Evolutionary conservation across 768 basidiomycete genomes (phyloP), one percentile per base, ranked within the genome.

Genomic region (Suillus decipiens): DNA sequence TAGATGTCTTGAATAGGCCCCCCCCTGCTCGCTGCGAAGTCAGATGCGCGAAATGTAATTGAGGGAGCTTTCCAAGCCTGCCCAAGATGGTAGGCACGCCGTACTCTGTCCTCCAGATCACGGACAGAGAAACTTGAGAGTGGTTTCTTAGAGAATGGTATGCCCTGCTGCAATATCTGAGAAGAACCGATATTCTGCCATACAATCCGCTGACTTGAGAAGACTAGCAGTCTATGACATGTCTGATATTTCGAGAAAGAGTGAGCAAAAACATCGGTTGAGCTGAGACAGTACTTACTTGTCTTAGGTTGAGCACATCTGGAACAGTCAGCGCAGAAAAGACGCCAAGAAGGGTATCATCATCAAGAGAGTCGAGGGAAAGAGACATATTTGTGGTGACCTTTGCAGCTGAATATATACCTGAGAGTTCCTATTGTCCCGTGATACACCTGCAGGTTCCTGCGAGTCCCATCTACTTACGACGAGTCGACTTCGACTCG

Each of bases 141-240:
- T 5, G 75, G 63, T 22, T 68, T 63, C 7, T 71, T 66, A 1
- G 83, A 79, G 64, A 87, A 89, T 0, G 89, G 87, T 61, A 81
- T 82, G 0, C 82, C 81, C 28, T 71, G 72, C 8, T 67, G 61
- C 3, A 85, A 70, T 56, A 89, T 78, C 51, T 83, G 77, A 54
- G 62, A 71, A 19, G 66, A 68, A 67, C 81, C 84, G 19, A 81
- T 82, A 50, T 81, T 81, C 17, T 77, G 78, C 89, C 89, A 90
- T 14, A 89, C 80, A 61, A 82, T 78, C 53, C 81, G 83, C 31
- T 83, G 75, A 7, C 70, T 72, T 1, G 84, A 82, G n/a, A 87
- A 63, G 11, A 67, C 60, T 43, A 71, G 68, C 36, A 89, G 68
- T n/a, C 78, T 78, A 66, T 73, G 82, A 65, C 83, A 89, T 60